A percentile compares a stretch with the other conserved stretches of the same genome.
Evolutionary conservation across 2,329 filamentous ascomycete genomes (phyloP).

Genomic region (Trichophyton equinum): DNA sequence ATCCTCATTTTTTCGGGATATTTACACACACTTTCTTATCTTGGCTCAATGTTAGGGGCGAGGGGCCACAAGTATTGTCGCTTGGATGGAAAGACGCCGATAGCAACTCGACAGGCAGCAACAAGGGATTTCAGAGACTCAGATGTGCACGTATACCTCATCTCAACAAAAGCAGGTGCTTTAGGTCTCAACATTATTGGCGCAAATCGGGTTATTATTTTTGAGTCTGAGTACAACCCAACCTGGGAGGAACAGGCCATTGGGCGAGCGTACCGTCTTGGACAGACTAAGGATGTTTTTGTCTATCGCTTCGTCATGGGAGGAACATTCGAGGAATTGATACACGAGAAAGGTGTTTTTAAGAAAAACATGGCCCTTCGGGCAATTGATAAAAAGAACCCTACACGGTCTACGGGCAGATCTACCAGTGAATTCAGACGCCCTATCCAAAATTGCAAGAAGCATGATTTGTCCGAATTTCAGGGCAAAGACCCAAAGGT

Average conservation of each 20-base stretch:
- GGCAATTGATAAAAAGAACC: conserved; percentile 74
- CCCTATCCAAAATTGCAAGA: conserved; percentile 40
- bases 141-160: conserved; percentile 52
- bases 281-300: conserved; percentile 66
- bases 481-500: conserved; percentile 48
- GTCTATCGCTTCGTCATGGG: conserved; percentile 72
- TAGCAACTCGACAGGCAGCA: conserved; percentile 46
- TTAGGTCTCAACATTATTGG: conserved; percentile 71
- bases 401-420: conserved; percentile 51
- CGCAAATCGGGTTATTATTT: conserved; percentile 75
- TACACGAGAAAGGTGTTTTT: conserved; percentile 65
- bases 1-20: conserved; percentile 71
- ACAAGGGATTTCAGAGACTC: conserved; percentile 57
- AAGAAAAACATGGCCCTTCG: conserved; percentile 68
- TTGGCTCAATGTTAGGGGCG: conserved; percentile 45
- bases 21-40: conserved; percentile 55
- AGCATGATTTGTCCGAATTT: conserved; percentile 42
- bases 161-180: conserved; percentile 73
- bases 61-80: conserved; percentile 41
- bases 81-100: conserved; percentile 54
- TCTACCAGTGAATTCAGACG: conserved; percentile 46
- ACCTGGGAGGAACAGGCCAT: conserved; percentile 75
- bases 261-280: conserved; percentile 73
- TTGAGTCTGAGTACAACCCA: conserved; percentile 74
- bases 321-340: conserved; percentile 64